A percentile compares a stretch with the other conserved stretches of the same genome.
Conservation (phyloP, 2,329 filamentous ascomycete species). For the Elsinoe australis region DNA sequence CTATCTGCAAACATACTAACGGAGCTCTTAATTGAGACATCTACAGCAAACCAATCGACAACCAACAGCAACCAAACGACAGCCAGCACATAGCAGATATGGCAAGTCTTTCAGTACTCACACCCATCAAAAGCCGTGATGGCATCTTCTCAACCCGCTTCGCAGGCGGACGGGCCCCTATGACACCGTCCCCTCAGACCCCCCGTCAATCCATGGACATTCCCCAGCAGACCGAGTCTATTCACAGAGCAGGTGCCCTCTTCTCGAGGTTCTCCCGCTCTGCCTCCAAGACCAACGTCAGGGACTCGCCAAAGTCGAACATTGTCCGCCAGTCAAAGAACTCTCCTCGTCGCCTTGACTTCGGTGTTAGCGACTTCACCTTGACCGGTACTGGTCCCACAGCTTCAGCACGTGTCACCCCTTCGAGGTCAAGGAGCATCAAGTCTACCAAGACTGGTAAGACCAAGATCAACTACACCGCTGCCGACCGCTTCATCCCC, state of each 20-base stretch:
- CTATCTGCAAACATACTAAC: slow-evolving; percentile 32
- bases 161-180: slow-evolving; percentile 86
- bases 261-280: slow-evolving; percentile 70
- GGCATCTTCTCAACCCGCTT: slow-evolving; percentile 87
- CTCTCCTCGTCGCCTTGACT: slow-evolving; percentile 79
- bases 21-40: slow-evolving; percentile 33
- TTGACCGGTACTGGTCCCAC: slow-evolving; percentile 71
- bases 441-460: slow-evolving; percentile 47
- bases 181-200: slow-evolving; percentile 85
- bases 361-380: slow-evolving; percentile 87
- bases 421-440: slow-evolving; percentile 36
- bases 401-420: slow-evolving; percentile 38
- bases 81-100: slow-evolving; percentile 45
- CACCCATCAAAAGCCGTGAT: slow-evolving; percentile 89
- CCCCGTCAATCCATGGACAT: slow-evolving; percentile 49
- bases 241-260: slow-evolving; percentile 66
- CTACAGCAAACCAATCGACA: slow-evolving; percentile 21
- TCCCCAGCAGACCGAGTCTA: slow-evolving; percentile 56
- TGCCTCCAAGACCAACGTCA: slow-evolving; percentile 58
- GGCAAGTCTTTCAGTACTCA: slow-evolving; percentile 77
- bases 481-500: slow-evolving; percentile 88
- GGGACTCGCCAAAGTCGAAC: slow-evolving; percentile 93
- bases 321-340: slow-evolving; percentile 62
- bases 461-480: slow-evolving; percentile 52
- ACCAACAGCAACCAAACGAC: slow-evolving; percentile 9